Base-by-base conservation (phyloP, 768 basidiomycete genomes). In the Rhizopogon vesiculosus region DNA sequence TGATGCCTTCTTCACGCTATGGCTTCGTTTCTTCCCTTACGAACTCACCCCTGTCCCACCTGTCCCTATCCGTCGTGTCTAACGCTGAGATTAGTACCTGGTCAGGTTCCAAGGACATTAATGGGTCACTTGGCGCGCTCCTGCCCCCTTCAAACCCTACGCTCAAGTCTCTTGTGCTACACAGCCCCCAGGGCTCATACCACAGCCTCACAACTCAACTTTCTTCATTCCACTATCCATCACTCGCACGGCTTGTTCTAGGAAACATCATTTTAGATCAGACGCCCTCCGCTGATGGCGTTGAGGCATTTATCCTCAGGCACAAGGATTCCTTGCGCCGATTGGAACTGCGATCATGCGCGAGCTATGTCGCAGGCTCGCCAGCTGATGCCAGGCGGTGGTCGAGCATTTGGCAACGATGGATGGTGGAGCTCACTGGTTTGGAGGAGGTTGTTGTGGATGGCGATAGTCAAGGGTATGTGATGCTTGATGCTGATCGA, bases 181-280 rank as follows among this genome's bases (percentile, higher is more conserved):
- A 59, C 6, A 71, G 68, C 22, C 69, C 68, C 18, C 61, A 59
- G 19, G 69, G 69, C 2, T 57, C 61, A 9, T 69, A 69, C 42
- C 62, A 71, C 53, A 69, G 69, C n/a, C 56, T 54, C 53, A 58
- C 53, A 29, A 57, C 61, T 0, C 62, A 62, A 15, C 62, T 69
- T 22, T 51, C 42, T 13, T 59, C 61, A 16, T 59, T 41, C 48
- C 16, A 56, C 13, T 69, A 69, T 42, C 68, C 68, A 1, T 51
- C 66, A 0, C 69, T 69, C 33, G 56, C 66, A 50, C 57, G 62
- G 0, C 62, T 69, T 19, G 57, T 68, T 2, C 60, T 69, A 3
- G 68, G 71, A 46, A 69, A 66, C 12, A 66, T 67, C 3, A 45
- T 69, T 29, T 67, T 71, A 18, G 69, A 69, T 51, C 60, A 53